Base-by-base conservation (phyloP, 441 rosid species). In the Gossypium lobatum region DNA sequence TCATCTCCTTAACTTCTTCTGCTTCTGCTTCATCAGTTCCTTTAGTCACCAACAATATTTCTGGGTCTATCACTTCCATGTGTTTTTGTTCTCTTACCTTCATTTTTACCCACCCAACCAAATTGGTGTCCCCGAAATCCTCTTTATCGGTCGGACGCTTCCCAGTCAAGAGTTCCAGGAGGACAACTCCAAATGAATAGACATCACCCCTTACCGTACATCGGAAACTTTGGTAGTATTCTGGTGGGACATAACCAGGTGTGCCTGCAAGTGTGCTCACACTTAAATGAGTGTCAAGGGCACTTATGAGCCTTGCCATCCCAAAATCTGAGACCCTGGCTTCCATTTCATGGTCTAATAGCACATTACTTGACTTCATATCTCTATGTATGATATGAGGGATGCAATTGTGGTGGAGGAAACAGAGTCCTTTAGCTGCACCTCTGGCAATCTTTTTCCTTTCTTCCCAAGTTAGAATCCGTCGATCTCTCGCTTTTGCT, bases 351-450 rank as follows among this genome's bases (percentile, higher is more conserved):
- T 87, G 85, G 77, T 94, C 98, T 1, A 94, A 73, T 18, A 94
- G 81, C 1, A 94, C 98, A 16, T 94, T 94, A 83, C 98, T 92
- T 3, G 98, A 91, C 72, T 94, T 94, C 98, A 94, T 94, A 80
- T 94, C 98, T 5, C 98, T 79, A 74, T 94, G 97, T 31, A 94
- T 94, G 58, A 94, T 94, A 71, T 94, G 98, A n/a, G 98, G 98
- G 71, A 94, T 92, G 83, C 98, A 94, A 48, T 94, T 94, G 77
- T 94, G 98, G 84, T 94, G 98, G 1, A 94, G 84, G 78, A 94
- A 94, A 64, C 97, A 94, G 2, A 94, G 91, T 25, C 98, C 98
- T 78, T 92, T 94, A 0, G 94, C 97, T 1, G 98, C 98, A 21
- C 98, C 97, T 77, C 95, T 84, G 0, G 95, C 95, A 3, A 94